Percentiles rank a stretch among this genome's conserved stretches.
Evolutionary conservation across 768 basidiomycete genomes (phyloP).

Genomic region (Neoboletus subvelutipes): DNA sequence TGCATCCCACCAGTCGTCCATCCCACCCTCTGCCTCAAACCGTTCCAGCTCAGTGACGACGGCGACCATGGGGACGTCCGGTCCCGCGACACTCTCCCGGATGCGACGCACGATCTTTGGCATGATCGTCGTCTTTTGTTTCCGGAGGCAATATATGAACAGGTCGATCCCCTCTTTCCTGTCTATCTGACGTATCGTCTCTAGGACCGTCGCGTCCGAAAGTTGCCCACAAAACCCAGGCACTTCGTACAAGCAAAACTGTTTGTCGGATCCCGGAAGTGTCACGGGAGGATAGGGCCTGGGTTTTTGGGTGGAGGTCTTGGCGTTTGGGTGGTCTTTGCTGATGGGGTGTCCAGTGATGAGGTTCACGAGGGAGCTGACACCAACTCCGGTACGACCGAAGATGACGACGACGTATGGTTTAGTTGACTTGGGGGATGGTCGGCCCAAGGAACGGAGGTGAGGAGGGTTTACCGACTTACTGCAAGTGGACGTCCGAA

Average conservation of each 20-base stretch:
- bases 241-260: slow-evolving; percentile 23
- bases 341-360: slow-evolving; percentile 22
- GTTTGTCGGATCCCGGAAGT: background rate
- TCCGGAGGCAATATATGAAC: slow-evolving; percentile 27
- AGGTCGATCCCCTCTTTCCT: slow-evolving; percentile 18
- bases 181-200: slow-evolving; percentile 18
- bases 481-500: background rate
- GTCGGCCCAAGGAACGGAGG: background rate
- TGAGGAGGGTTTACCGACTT: background rate
- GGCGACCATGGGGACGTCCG: slow-evolving; percentile 20
- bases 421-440: background rate
- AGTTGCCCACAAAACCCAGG: slow-evolving; percentile 18
- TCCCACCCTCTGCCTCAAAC: slow-evolving; percentile 14
- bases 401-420: slow-evolving; percentile 30
- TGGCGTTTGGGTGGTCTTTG: slow-evolving; percentile 13
- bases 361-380: slow-evolving; percentile 32
- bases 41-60: slow-evolving; percentile 29
- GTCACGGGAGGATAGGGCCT: background rate
- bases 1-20: slow-evolving; percentile 34
- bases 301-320: background rate
- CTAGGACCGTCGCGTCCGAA: slow-evolving; percentile 10
- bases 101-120: slow-evolving; percentile 10
- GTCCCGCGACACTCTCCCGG: background rate
- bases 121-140: slow-evolving; percentile 16
- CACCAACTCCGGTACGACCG: slow-evolving; percentile 28